A percentile compares a stretch with the other conserved stretches of the same genome.
phyloP scores from a whole-genome alignment of 2,329 filamentous ascomycete genomes.

The Emergomyces pasteurianus region DNA sequence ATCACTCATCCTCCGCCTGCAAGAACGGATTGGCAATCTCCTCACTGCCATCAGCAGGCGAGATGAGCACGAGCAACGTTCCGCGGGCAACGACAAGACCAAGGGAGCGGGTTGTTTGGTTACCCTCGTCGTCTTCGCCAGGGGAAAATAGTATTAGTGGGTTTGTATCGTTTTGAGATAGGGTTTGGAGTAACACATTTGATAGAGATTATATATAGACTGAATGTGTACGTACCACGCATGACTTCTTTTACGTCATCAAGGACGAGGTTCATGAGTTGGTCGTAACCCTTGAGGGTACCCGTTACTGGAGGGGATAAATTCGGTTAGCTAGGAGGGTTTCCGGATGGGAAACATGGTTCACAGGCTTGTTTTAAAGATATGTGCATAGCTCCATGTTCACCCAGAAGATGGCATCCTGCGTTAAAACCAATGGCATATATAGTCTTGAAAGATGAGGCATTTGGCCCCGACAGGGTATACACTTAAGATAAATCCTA shows the following conservation, averaged over 20 bases:
- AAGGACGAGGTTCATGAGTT: conserved; percentile 93
- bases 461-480: background rate
- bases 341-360: background rate
- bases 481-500: background rate
- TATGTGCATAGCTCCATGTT: background rate
- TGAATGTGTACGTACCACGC: conserved; percentile 50
- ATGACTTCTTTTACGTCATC: conserved; percentile 88
- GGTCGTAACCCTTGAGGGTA: conserved; percentile 87
- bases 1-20: conserved; percentile 48
- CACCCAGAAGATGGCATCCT: background rate
- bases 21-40: conserved; percentile 91
- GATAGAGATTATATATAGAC: background rate
- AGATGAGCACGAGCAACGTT: conserved; percentile 84
- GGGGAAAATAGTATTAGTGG: background rate
- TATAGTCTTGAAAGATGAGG: background rate
- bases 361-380: background rate
- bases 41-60: conserved; percentile 86
- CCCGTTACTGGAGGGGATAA: conserved; percentile 55
- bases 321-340: background rate
- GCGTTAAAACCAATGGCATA: background rate
- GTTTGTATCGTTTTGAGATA: background rate
- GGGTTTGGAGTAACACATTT: background rate
- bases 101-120: conserved; percentile 66
- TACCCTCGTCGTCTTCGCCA: conserved; percentile 74
- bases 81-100: conserved; percentile 84